Conservation (phyloP, 768 basidiomycete species). For the Lactifluus piperatus region DNA sequence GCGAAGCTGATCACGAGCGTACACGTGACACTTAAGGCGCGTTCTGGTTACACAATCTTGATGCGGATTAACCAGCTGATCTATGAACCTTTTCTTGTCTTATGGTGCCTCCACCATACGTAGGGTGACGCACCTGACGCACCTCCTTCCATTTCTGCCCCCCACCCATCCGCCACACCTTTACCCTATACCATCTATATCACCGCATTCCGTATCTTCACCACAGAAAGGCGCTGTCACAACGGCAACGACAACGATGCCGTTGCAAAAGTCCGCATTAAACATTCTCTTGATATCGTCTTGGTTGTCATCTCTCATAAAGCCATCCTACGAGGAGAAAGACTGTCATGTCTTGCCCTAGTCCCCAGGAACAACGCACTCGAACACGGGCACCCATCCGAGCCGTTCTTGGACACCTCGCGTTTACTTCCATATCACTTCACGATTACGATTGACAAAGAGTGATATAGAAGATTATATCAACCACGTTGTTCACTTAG, state of each 20-base stretch:
- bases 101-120: constrained; percentile 47
- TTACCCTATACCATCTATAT: constrained; percentile 25
- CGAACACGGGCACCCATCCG: constrained; percentile 50
- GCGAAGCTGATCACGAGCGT: constrained; percentile 86
- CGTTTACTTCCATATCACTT: too few relatives aligned
- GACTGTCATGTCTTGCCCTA: constrained; percentile 62
- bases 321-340: constrained; percentile 29
- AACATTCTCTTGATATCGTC: constrained; percentile 32
- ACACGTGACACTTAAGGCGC: constrained; percentile 75
- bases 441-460: too few relatives aligned
- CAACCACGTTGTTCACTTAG: too few relatives aligned
- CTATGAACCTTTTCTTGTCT: not conserved
- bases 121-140: constrained; percentile 25
- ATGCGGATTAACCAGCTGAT: not conserved
- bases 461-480: too few relatives aligned
- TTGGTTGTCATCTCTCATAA: constrained; percentile 29
- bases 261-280: constrained; percentile 32
- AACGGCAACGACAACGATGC: constrained; percentile 30
- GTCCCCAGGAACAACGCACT: constrained; percentile 61
- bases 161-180: constrained; percentile 27
- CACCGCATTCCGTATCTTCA: constrained; percentile 25
- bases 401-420: too few relatives aligned
- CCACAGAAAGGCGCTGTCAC: constrained; percentile 22
- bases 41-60: constrained; percentile 13
- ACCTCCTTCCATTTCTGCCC: constrained; percentile 24